Conservation (phyloP, 129 eudicot species). For the Heracleum sosnowskyi region DNA sequence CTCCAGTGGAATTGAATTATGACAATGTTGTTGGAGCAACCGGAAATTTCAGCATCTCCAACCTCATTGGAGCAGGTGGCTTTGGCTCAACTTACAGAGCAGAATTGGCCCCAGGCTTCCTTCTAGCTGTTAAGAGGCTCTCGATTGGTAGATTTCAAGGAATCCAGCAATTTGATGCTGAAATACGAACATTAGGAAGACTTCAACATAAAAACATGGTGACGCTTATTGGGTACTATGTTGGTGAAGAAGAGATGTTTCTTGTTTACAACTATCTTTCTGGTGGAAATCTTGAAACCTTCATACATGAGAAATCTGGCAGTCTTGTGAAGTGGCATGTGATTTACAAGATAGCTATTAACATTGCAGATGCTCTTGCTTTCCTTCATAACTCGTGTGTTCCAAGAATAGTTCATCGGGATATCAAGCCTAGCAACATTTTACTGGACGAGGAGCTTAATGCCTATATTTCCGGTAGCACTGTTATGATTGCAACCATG, state of each 20-base stretch:
- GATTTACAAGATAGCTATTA: constrained; percentile 40
- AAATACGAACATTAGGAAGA: constrained; percentile 32
- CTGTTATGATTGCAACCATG: constrained; percentile 60
- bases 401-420: constrained; percentile 52
- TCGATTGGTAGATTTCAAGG: constrained; percentile 31
- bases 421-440: constrained; percentile 58
- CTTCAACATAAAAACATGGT: constrained; percentile 30
- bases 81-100: constrained; percentile 39
- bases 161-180: constrained; percentile 30
- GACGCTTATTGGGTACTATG: constrained; percentile 31
- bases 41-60: constrained; percentile 27
- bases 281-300: constrained; percentile 33
- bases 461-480: constrained; percentile 58
- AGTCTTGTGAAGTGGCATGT: constrained; percentile 18
- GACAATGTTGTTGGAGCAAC: constrained; percentile 33
- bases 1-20: constrained; percentile 24
- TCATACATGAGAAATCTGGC: constrained; percentile 25
- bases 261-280: constrained; percentile 31
- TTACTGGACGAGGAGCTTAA: constrained; percentile 49
- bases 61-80: constrained; percentile 33
- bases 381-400: constrained; percentile 47
- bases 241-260: constrained; percentile 29
- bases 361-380: constrained; percentile 39
- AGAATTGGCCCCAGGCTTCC: constrained; percentile 24
- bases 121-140: constrained; percentile 32